Percentiles rank a stretch among this genome's conserved stretches.
Evolutionary conservation across 352 stramenopile genomes (phyloP).

Genomic region (Pythium aphanidermatum): DNA sequence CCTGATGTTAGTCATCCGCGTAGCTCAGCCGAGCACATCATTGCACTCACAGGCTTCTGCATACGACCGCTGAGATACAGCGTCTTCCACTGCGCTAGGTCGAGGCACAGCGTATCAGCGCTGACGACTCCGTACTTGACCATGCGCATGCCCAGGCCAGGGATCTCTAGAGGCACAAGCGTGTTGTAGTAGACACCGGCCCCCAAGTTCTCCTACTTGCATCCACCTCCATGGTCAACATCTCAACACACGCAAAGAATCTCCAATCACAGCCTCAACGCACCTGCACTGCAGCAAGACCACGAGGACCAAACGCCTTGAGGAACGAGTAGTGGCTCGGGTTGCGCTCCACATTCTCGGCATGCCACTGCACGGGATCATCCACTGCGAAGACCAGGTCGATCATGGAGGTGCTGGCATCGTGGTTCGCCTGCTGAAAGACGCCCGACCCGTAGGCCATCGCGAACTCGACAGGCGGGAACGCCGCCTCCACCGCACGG

Average conservation of each 20-base stretch:
- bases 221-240: not conserved
- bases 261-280: not conserved
- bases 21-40: too few relatives aligned
- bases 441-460: constrained; percentile 84
- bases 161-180: constrained; percentile 50
- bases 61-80: constrained; percentile 85
- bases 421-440: constrained; percentile 72
- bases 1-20: too few relatives aligned
- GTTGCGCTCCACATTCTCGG: constrained; percentile 69
- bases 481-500: constrained; percentile 47
- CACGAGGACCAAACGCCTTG: constrained; percentile 50
- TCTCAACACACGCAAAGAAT: too few relatives aligned
- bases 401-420: constrained; percentile 76
- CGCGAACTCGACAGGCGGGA: constrained; percentile 68
- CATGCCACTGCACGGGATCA: constrained; percentile 76
- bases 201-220: constrained; percentile 54
- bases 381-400: constrained; percentile 87
- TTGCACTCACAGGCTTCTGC: constrained; percentile 72
- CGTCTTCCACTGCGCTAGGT: constrained; percentile 75
- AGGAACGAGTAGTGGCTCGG: constrained; percentile 78
- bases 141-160: constrained; percentile 51
- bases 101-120: constrained; percentile 65
- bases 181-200: constrained; percentile 86
- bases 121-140: constrained; percentile 90
- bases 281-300: constrained; percentile 55